Base-by-base conservation (phyloP, 2,329 filamentous ascomycete genomes). In the Pleurostoma richardsiae region DNA sequence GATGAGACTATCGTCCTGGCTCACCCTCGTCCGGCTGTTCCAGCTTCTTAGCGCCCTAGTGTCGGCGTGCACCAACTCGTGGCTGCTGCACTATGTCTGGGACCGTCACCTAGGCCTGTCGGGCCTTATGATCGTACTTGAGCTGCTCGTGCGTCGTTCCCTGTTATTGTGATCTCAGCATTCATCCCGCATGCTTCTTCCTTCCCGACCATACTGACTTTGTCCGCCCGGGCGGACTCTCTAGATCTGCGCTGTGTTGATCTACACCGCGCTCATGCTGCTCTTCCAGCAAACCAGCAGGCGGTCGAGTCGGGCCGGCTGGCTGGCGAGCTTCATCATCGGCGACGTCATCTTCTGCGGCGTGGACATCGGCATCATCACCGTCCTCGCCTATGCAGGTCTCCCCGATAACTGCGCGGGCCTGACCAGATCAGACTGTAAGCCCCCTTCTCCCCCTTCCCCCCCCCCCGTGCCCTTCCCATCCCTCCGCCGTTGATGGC, bases 351-450 rank as follows among this genome's bases (percentile, higher is more conserved):
- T 64, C 5, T 57, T 65, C 39, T 60, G 52, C 39, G 61, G 56
- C 27, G 31, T 63, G 29, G 53, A 55, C 42, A 53, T 69, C 28
- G 63, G 54, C 10, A 58, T 65, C 29, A 56, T 69, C 42, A 61
- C 61, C 3, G 40, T 68, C 4, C 55, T 69, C 5, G 60, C 65
- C 30, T 53, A 52, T 6, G 52, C 56, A 3, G 66, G 66, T 5
- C 53, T 69, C 3, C 67, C 67, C 0, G 46, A 54, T 0, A 57
- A 66, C 44, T 70, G 67, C 30, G 52, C 49, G 26, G 64, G 66
- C 29, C 47, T 69, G 39, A 64, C 61, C 29, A 49, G 44, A 29
- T 19, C 29, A 28, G 48, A 61, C 47, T 50, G 54, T 58, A 49
- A 48, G 50, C 46, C 39, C 29, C 43, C 41, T 10, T 39, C 41